Evolutionary conservation across 2,329 filamentous ascomycete genomes (phyloP).

Genomic region (Aspergillus texensis): DNA sequence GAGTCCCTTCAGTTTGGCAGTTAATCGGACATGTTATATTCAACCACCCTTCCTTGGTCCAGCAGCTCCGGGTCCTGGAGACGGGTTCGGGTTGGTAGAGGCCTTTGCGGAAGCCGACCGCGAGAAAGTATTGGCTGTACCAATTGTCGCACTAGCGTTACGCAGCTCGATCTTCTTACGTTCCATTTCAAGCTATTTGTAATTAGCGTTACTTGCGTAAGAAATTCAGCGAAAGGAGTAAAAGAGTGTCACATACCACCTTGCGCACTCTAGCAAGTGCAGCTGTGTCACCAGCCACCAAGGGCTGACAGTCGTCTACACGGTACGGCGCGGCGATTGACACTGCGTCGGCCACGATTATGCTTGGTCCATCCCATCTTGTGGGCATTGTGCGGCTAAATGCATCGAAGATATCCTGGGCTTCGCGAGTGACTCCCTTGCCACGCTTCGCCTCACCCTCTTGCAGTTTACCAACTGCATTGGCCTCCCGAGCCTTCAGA

Average conservation of each 20-base stretch:
- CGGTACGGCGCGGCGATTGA: constrained; percentile 62
- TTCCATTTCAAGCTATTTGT: constrained; percentile 49
- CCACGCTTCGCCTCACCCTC: constrained; percentile 61
- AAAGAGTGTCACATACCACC: constrained; percentile 44
- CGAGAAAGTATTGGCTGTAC: constrained; percentile 32
- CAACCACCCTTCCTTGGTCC: constrained; percentile 37
- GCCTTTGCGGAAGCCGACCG: constrained; percentile 16
- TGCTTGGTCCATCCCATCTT: constrained; percentile 61
- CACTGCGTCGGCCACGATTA: constrained; percentile 64
- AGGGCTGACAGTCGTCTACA: constrained; percentile 54
- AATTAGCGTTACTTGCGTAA: constrained; percentile 7
- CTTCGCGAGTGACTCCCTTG: constrained; percentile 63
- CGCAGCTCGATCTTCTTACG: constrained; percentile 51
- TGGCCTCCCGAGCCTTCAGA: constrained; percentile 58
- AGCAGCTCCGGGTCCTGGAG: constrained; percentile 28
- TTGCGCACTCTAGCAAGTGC: constrained; percentile 51
- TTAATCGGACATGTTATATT: background rate
- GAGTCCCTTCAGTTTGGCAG: background rate
- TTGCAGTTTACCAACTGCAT: constrained; percentile 58
- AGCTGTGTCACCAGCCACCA: constrained; percentile 44
- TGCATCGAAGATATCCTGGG: constrained; percentile 65
- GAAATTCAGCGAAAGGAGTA: background rate
- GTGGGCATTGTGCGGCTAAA: constrained; percentile 63
- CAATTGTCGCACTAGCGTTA: constrained; percentile 43
- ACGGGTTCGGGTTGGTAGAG: constrained; percentile 21